Conservation (phyloP, 495 filamentous ascomycete species). For the Terfezia claveryi region DNA sequence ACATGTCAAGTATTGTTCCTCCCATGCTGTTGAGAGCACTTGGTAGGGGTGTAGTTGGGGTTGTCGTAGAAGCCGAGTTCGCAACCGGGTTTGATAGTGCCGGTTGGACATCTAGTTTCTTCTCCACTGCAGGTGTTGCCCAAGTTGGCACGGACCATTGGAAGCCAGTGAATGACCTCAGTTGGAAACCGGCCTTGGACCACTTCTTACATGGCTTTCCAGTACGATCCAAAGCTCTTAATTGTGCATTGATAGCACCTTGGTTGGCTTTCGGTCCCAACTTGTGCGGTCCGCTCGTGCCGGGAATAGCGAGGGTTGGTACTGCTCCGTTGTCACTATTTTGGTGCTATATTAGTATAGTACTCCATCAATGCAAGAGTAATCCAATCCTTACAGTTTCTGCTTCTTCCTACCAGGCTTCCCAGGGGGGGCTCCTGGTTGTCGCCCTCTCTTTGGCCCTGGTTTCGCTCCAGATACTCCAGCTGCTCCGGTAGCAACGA, state of each 20-base stretch:
- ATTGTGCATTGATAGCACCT: conserved; percentile 88
- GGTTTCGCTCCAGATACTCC: conserved; percentile 26
- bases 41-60: background rate
- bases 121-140: conserved; percentile 35
- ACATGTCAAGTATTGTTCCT: background rate
- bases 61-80: background rate
- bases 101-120: background rate
- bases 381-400: conserved; percentile 40
- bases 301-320: conserved; percentile 26
- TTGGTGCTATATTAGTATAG: background rate
- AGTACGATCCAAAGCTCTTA: conserved; percentile 76
- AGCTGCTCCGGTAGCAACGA: background rate
- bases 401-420: conserved; percentile 90
- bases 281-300: conserved; percentile 31
- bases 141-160: conserved; percentile 67
- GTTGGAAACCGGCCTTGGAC: conserved; percentile 53
- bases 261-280: conserved; percentile 94
- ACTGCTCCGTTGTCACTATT: conserved; percentile 35
- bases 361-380: background rate
- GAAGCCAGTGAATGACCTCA: conserved; percentile 87
- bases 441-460: conserved; percentile 37
- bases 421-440: conserved; percentile 28
- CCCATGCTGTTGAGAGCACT: background rate
- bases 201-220: conserved; percentile 83
- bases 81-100: background rate